Evolutionary conservation across 129 eudicot genomes (phyloP).

Genomic region (Flaveria brownii): DNA sequence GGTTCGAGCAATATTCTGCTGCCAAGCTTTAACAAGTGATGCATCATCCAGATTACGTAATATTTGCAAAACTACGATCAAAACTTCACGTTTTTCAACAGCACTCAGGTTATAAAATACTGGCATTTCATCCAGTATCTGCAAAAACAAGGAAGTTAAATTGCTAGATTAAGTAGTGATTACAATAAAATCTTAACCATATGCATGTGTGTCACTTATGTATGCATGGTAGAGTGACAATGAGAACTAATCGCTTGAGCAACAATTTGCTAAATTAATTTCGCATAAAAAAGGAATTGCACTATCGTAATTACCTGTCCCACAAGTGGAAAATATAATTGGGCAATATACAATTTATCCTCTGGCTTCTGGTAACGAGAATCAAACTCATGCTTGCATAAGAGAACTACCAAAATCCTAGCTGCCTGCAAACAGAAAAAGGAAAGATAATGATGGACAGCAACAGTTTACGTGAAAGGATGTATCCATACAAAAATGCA

Average conservation of each 20-base stretch:
- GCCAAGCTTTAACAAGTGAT: slow-evolving; percentile 92
- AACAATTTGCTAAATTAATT: background rate
- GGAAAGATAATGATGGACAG: slow-evolving; percentile 20
- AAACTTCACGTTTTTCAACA: slow-evolving; percentile 91
- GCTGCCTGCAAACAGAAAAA: slow-evolving; percentile 67
- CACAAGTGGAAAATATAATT: slow-evolving; percentile 87
- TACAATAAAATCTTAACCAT: slow-evolving; percentile 15
- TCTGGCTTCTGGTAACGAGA: slow-evolving; percentile 96
- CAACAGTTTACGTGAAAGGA: slow-evolving; percentile 1
- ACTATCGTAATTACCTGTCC: slow-evolving; percentile 65
- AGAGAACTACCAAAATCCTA: slow-evolving; percentile 85
- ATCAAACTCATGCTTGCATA: slow-evolving; percentile 98
- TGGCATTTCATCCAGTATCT: slow-evolving; percentile 99
- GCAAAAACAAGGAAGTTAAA: slow-evolving; percentile 28
- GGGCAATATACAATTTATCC: slow-evolving; percentile 95
- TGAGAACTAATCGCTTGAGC: slow-evolving; percentile 8
- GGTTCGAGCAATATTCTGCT: slow-evolving; percentile 92
- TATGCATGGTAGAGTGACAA: slow-evolving; percentile 6
- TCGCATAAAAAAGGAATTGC: slow-evolving; percentile 13
- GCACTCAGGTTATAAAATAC: slow-evolving; percentile 93
- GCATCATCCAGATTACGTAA: slow-evolving; percentile 93
- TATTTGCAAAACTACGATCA: slow-evolving; percentile 86
- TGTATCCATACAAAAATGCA: slow-evolving; percentile 9
- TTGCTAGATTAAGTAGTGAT: slow-evolving; percentile 11
- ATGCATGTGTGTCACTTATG: background rate